These are phyloP conservation scores for Cercospora sojina DNA, from an alignment of 2,329 filamentous ascomycete species.

Conservation along the genomic window DNA sequence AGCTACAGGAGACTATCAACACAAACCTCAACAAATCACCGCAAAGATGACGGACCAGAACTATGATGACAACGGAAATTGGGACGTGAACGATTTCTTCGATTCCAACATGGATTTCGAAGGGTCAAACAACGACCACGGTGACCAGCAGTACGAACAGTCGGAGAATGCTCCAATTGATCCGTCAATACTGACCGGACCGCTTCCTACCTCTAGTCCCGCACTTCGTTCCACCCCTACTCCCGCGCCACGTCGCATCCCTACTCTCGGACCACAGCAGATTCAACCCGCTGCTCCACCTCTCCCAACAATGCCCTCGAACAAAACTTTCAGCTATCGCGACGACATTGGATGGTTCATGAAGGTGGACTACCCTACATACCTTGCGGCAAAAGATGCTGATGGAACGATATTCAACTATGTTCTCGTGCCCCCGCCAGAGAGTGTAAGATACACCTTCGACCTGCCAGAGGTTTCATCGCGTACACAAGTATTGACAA, in stretches of 20 bases:
- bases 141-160: neutral
- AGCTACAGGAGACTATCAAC: neutral
- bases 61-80: neutral
- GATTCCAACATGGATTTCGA: neutral
- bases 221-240: neutral
- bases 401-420: neutral
- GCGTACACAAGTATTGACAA: neutral
- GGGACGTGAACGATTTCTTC: neutral
- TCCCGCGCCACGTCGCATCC: neutral
- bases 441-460: neutral
- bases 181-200: neutral
- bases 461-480: neutral
- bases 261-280: neutral
- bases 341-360: neutral
- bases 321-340: neutral
- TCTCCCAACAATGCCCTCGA: neutral
- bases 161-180: neutral
- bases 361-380: neutral
- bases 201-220: neutral
- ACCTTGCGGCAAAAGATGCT: neutral
- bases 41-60: neutral
- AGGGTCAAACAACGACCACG: neutral
- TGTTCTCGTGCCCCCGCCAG: neutral
- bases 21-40: neutral
- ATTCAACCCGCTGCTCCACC: too few species aligned